phyloP scores from a whole-genome alignment of 306 rosid genomes.

The Pyrus pyrifolia region DNA sequence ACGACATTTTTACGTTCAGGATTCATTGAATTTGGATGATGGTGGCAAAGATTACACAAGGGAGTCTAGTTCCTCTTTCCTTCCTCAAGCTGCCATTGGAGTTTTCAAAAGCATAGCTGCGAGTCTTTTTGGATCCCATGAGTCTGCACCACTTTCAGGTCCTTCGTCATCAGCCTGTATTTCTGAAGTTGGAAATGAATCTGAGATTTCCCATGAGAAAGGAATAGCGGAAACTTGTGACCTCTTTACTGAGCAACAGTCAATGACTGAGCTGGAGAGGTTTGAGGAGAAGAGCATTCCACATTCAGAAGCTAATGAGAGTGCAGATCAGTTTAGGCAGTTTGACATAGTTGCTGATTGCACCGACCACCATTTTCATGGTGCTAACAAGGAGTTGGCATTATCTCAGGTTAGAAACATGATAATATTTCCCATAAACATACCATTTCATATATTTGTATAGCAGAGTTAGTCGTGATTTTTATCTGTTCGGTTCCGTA shows the following conservation, averaged over 20 bases:
- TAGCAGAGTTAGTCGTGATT: slow-evolving; percentile 5
- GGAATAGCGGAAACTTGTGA: slow-evolving; percentile 34
- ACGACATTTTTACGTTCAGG: slow-evolving; percentile 35
- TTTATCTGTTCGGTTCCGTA: slow-evolving; percentile 12
- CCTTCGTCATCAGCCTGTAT: slow-evolving; percentile 36
- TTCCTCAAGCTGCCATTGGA: slow-evolving; percentile 70
- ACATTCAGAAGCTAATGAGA: not conserved
- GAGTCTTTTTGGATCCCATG: slow-evolving; percentile 51
- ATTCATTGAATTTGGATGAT: slow-evolving; percentile 24
- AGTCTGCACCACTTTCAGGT: slow-evolving; percentile 33
- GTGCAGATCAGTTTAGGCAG: slow-evolving; percentile 44
- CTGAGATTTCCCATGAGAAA: slow-evolving; percentile 33
- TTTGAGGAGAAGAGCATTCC: slow-evolving; percentile 21
- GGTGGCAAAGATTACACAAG: slow-evolving; percentile 34
- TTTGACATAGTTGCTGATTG: slow-evolving; percentile 67
- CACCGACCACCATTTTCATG: slow-evolving; percentile 69
- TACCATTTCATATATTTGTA: not conserved
- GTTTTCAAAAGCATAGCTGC: slow-evolving; percentile 53
- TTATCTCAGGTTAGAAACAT: slow-evolving; percentile 62
- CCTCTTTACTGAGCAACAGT: slow-evolving; percentile 31
- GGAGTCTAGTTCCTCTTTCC: slow-evolving; percentile 49
- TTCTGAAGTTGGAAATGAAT: slow-evolving; percentile 43
- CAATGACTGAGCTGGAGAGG: slow-evolving; percentile 20
- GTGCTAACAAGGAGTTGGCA: slow-evolving; percentile 38
- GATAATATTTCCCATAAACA: not conserved